Percentiles rank a stretch among this genome's conserved stretches.
phyloP scores from a whole-genome alignment of 192 early-diverging fungal genomes.

The Thamnidium elegans region DNA sequence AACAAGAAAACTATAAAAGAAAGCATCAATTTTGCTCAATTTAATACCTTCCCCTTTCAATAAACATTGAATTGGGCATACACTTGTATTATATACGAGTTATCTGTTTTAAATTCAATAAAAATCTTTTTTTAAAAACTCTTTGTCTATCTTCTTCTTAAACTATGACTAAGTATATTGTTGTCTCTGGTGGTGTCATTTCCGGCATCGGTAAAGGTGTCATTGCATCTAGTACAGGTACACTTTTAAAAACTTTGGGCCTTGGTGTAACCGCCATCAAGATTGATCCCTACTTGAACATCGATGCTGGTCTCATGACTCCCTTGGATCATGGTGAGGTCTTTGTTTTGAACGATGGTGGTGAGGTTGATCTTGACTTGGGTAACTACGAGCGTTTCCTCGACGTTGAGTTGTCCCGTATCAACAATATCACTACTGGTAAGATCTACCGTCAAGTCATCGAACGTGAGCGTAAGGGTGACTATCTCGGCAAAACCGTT shows the following conservation, averaged over 20 bases:
- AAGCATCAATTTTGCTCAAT: not conserved
- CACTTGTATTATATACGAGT: not conserved
- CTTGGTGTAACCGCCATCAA: constrained; percentile 96
- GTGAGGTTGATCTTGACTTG: constrained; percentile 97
- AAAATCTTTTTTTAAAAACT: too few species aligned
- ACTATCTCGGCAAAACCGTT: constrained; percentile 98
- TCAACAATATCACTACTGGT: constrained; percentile 99
- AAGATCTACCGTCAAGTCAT: constrained; percentile 98
- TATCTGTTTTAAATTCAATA: too few species aligned
- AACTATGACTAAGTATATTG: constrained; percentile 85
- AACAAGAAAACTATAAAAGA: not conserved
- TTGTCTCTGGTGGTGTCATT: constrained; percentile 98
- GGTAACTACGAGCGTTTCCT: constrained; percentile 99
- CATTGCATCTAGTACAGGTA: constrained; percentile 96
- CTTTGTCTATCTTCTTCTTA: not conserved
- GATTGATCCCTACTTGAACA: constrained; percentile 99
- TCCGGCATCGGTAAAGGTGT: constrained; percentile 99
- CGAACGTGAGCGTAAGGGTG: constrained; percentile 88
- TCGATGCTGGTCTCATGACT: constrained; percentile 95
- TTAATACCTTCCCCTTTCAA: constrained; percentile 15
- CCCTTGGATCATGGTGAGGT: constrained; percentile 99
- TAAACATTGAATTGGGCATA: constrained; percentile 17
- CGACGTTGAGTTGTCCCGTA: constrained; percentile 86
- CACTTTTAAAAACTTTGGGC: constrained; percentile 89
- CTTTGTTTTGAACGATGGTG: constrained; percentile 97